Evolutionary conservation across 805 yeast genomes (phyloP).

Genomic region (Suhomyces emberorum): DNA sequence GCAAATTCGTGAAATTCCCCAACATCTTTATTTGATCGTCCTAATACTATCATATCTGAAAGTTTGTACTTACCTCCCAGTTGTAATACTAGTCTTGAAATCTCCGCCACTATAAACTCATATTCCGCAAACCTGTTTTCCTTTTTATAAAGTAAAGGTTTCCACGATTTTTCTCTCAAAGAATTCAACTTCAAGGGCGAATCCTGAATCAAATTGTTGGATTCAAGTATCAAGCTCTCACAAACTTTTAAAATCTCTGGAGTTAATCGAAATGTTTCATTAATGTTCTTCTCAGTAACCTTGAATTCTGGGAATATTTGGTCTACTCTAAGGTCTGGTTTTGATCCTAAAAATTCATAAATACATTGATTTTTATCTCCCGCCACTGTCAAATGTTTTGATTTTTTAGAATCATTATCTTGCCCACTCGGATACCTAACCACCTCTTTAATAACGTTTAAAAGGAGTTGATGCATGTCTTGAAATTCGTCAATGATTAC

Average conservation of each 20-base stretch:
- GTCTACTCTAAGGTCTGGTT: slow-evolving; percentile 26
- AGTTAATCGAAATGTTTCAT: slow-evolving; percentile 59
- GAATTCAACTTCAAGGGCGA: slow-evolving; percentile 7
- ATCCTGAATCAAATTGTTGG: slow-evolving; percentile 7
- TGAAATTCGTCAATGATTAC: slow-evolving; percentile 73
- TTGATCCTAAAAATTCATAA: slow-evolving; percentile 62
- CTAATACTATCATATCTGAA: slow-evolving; percentile 51
- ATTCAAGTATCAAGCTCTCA: slow-evolving; percentile 17
- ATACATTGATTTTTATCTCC: slow-evolving; percentile 74
- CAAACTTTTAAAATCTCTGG: slow-evolving; percentile 53
- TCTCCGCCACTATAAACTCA: slow-evolving; percentile 45
- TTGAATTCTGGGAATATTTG: slow-evolving; percentile 17
- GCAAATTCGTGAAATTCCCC: slow-evolving; percentile 35
- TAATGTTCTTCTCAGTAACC: slow-evolving; percentile 32
- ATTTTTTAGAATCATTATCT: background rate
- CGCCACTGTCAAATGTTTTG: slow-evolving; percentile 58
- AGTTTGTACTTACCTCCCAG: slow-evolving; percentile 43
- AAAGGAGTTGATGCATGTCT: slow-evolving; percentile 55
- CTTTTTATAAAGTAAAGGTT: slow-evolving; percentile 21
- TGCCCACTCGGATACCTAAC: slow-evolving; percentile 30
- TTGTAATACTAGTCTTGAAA: slow-evolving; percentile 35
- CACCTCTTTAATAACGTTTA: slow-evolving; percentile 39
- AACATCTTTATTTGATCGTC: slow-evolving; percentile 51
- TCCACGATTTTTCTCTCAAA: slow-evolving; percentile 15
- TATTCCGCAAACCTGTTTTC: slow-evolving; percentile 32